Evolutionary conservation across 2,329 filamentous ascomycete genomes (phyloP), one percentile per base, ranked within the genome.

Genomic region (Talaromyces islandicus): DNA sequence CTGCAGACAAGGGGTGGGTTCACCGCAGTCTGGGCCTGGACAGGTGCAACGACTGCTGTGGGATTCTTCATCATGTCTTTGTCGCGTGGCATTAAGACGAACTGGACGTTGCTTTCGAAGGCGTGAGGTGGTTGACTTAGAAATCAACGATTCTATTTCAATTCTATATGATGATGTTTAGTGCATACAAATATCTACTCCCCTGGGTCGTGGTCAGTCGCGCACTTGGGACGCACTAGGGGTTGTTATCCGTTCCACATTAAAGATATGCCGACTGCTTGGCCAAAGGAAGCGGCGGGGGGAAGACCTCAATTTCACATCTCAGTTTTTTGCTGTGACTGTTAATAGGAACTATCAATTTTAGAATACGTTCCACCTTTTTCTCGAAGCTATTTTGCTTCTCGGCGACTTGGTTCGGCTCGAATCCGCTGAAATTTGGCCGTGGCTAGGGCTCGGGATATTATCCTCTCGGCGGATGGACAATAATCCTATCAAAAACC

Each of bases 21-120:
- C 35, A 56, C 27, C 17, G 54, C 35, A 11, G 54, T 56, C 35
- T 56, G 54, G 54, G 27, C 38, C 25, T 56, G 54, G 54, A 43
- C 54, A 10, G 54, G 54, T 21, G 24, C 46, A 19, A 56, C 54
- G 6, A 35, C 54, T 56, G 54, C 41, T 14, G 35, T 56, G 30
- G 54, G 54, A 38, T 38, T 43, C 21, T 43, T 38, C 30, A 56
- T 56, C 24, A 56, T 56, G 54, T 29, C 46, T 29, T 29, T 56
- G 17, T 27, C 54, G 41, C 35, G 54, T 14, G 35, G 54, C 17
- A 43, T 24, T 27, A 56, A 56, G 35, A 43, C 54, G 11, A 43
- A 43, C 21, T 56, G 35, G 54, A 19, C 21, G 17, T 46, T 56
- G 32, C 14, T 35, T 35, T 35, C 32, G 12, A 35, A 35, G 14